These are phyloP conservation scores for Glycine latifolia DNA, from an alignment of 306 rosid species.

Conservation along the genomic window DNA sequence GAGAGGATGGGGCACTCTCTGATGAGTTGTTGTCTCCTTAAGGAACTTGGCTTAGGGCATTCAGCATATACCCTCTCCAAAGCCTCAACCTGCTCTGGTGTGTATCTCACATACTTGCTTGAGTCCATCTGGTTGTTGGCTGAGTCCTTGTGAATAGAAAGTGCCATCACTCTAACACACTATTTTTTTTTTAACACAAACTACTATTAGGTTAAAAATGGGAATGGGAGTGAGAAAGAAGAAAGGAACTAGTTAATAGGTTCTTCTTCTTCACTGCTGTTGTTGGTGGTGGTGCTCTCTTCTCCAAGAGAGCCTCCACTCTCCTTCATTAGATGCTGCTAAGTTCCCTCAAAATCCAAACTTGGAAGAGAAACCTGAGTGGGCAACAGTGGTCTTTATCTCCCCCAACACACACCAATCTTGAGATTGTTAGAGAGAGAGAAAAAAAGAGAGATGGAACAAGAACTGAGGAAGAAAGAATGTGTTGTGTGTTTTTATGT, in stretches of 20 bases:
- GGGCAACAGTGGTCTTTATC: conserved; percentile 46
- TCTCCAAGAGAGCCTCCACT: conserved; percentile 95
- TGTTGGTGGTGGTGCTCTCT: conserved; percentile 62
- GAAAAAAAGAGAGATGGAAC: conserved; percentile 47
- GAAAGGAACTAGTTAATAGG: conserved; percentile 33
- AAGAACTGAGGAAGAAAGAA: conserved; percentile 35
- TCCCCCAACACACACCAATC: too few relatives aligned
- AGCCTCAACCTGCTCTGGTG: conserved; percentile 97
- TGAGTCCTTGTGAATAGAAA: conserved; percentile 75
- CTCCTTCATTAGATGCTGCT: conserved; percentile 72
- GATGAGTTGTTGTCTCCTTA: conserved; percentile 93
- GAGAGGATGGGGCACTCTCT: conserved; percentile 92
- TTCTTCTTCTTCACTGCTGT: conserved; percentile 53
- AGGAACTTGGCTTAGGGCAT: conserved; percentile 94
- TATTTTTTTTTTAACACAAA: not conserved
- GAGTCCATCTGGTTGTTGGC: conserved; percentile 75
- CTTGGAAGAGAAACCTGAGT: conserved; percentile 19
- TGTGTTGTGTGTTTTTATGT: conserved; percentile 49
- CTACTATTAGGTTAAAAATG: not conserved
- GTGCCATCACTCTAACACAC: conserved; percentile 61
- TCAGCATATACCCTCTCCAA: conserved; percentile 93
- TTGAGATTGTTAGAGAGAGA: conserved; percentile 51
- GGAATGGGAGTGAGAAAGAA: not conserved
- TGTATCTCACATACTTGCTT: conserved; percentile 91
- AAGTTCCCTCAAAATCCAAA: conserved; percentile 5